phyloP scores from a whole-genome alignment of 495 filamentous ascomycete species.

The Aspergillus hancockii region DNA sequence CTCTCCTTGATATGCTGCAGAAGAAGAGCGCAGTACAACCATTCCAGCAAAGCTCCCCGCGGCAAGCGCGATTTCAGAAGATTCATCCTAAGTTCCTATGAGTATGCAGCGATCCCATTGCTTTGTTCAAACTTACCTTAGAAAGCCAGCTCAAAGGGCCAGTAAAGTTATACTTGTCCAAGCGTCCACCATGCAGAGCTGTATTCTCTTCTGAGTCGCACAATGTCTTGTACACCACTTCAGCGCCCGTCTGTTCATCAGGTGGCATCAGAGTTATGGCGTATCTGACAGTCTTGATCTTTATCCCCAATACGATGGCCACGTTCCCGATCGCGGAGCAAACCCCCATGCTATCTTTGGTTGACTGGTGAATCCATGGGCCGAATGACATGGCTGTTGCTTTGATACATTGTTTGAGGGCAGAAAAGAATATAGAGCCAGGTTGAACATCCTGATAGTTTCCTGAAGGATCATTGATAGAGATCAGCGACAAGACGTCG shows the following conservation, averaged over 20 bases:
- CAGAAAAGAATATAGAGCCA: constrained; percentile 32
- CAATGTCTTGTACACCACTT: constrained; percentile 10
- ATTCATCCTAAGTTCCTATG: constrained; percentile 20
- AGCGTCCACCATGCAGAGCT: constrained; percentile 6
- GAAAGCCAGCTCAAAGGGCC: constrained; percentile 41
- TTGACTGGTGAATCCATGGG: constrained; percentile 33
- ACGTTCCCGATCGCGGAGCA: constrained; percentile 26
- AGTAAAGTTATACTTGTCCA: constrained; percentile 23
- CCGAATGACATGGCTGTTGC: constrained; percentile 34
- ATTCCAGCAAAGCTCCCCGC: constrained; percentile 27
- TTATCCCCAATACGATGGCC: constrained; percentile 32
- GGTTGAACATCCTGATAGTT: constrained; percentile 20
- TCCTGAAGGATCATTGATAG: constrained; percentile 14
- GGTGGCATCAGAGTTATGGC: constrained; percentile 19
- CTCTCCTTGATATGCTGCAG: constrained; percentile 18
- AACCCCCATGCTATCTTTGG: not conserved
- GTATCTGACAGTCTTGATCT: constrained; percentile 32
- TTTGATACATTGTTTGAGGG: constrained; percentile 25
- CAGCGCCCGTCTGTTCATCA: not conserved
- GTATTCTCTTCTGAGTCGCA: constrained; percentile 22
- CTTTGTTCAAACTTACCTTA: constrained; percentile 25
- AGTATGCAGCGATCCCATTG: constrained; percentile 4
- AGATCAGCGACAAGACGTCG: constrained; percentile 28
- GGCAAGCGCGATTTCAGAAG: constrained; percentile 20
- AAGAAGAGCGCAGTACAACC: constrained; percentile 25